These are phyloP conservation scores for Lagerstroemia speciosa DNA, from an alignment of 345 rosid species.

Conservation along the genomic window DNA sequence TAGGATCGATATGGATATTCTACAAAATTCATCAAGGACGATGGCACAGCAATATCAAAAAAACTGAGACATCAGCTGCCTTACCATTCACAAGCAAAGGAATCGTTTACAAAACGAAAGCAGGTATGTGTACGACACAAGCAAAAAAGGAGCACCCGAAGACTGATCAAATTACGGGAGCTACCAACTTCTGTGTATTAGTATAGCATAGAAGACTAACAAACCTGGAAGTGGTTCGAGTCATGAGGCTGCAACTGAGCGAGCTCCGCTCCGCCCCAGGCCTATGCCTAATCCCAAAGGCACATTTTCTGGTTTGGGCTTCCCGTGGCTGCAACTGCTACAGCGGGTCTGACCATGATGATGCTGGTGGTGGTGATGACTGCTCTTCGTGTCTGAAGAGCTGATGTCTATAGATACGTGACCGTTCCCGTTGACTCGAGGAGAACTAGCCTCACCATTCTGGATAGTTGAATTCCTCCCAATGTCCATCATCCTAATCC, in stretches of 20 bases:
- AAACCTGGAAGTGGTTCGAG: background rate
- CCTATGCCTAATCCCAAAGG: slow-evolving; percentile 76
- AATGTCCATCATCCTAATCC: slow-evolving; percentile 76
- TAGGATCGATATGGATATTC: background rate
- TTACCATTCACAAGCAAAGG: background rate
- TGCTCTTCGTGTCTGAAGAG: slow-evolving; percentile 18
- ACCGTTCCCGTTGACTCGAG: slow-evolving; percentile 43
- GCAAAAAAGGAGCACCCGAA: too few species aligned
- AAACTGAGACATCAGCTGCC: background rate
- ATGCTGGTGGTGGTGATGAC: slow-evolving; percentile 8
- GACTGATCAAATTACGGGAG: slow-evolving; percentile 12
- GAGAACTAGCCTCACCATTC: slow-evolving; percentile 32
- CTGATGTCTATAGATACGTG: slow-evolving; percentile 58
- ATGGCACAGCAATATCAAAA: background rate
- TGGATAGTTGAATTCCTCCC: slow-evolving; percentile 35
- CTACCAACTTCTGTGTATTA: slow-evolving; percentile 9
- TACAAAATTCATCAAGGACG: background rate
- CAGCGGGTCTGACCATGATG: slow-evolving; percentile 51
- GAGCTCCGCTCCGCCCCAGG: slow-evolving; percentile 42
- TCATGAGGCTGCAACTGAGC: slow-evolving; percentile 35
- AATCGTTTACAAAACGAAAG: background rate
- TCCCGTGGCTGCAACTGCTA: slow-evolving; percentile 39
- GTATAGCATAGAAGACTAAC: too few species aligned
- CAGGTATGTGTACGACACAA: background rate
- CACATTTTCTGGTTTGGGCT: slow-evolving; percentile 31